Evolutionary conservation across 169 alveolate genomes (phyloP), one percentile per base, ranked within the genome.

Genomic region (Plasmodium ovale): DNA sequence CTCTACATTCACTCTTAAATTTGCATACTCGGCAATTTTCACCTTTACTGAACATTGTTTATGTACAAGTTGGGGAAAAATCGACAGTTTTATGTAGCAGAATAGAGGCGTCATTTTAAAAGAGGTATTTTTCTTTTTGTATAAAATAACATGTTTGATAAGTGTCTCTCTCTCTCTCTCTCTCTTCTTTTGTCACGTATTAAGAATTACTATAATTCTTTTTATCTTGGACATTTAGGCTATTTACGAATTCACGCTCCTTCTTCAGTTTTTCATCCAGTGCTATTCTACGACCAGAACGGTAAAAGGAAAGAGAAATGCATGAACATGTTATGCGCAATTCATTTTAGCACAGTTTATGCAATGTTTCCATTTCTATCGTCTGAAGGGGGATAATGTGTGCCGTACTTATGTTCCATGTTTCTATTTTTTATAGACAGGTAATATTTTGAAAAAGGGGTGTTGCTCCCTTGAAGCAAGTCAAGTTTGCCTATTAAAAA

Each of bases 391-490:
- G 56, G 16, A 47, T 21, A 47, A 47, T 47, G 16, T 21, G 16
- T 47, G 56, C 23, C 56, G 16, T 47, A 47, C 56, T 21, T 47
- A 47, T 47, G 16, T 19, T 19, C 25, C 10, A 59, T 23, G 44
- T 29, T 62, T 19, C 19, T 67, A 25, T 42, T 67, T 27, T 68
- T 62, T 54, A 54, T 42, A 27, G 74, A 74, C 10, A 74, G 44
- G 54, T 60, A 74, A 27, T 33, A 74, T 74, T 74, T 74, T 31
- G 88, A 74, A 33, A 74, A 60, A 62, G 88, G 77, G 37, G 77
- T 74, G 44, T 74, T 74, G 29, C 19, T 33, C 25, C 88, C 88
- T 65, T 74, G 88, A 16, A 74, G 74, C 35, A n/a, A 44, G 14
- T 74, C 77, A 29, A 74, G 33, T 29, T 74, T 47, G 3, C 88